These are phyloP conservation scores for Ostreobium quekettii DNA, from an alignment of 139 green algal genomes.

Conservation along the genomic window DNA sequence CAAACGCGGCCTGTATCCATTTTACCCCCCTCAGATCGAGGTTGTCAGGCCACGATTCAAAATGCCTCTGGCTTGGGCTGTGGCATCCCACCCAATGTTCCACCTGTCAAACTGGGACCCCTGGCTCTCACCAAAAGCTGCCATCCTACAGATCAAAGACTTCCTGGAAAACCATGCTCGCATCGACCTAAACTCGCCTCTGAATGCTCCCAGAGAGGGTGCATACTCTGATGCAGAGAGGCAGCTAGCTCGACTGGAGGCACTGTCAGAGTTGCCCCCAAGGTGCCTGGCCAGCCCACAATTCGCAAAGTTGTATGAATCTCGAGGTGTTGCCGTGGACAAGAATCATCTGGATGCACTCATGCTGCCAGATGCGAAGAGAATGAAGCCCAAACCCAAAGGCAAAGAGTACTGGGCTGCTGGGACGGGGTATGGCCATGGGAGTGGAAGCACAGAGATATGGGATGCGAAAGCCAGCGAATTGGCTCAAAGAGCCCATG, in stretches of 20 bases:
- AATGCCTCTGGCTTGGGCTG: conserved; percentile 32
- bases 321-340: conserved; percentile 8
- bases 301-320: conserved; percentile 3
- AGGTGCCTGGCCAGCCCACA: neutral
- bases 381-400: neutral
- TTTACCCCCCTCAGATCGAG: conserved; percentile 66
- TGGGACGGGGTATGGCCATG: conserved; percentile 53
- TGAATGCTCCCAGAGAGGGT: conserved; percentile 33
- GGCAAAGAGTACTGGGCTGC: conserved; percentile 15
- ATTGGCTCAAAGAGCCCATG: conserved; percentile 49
- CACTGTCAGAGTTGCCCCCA: conserved; percentile 27
- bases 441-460: conserved; percentile 19
- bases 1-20: conserved; percentile 76
- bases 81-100: conserved; percentile 59
- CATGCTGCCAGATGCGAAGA: neutral
- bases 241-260: conserved; percentile 40
- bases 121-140: conserved; percentile 30
- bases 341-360: neutral
- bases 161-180: conserved; percentile 54
- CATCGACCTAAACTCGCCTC: conserved; percentile 44
- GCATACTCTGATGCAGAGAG: conserved; percentile 49
- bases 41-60: conserved; percentile 48
- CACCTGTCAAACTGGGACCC: conserved; percentile 62
- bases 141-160: conserved; percentile 43
- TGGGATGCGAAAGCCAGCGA: conserved; percentile 50